Evolutionary conservation across 306 rosid species (phyloP).

Genomic region (Fragaria ananassa): DNA sequence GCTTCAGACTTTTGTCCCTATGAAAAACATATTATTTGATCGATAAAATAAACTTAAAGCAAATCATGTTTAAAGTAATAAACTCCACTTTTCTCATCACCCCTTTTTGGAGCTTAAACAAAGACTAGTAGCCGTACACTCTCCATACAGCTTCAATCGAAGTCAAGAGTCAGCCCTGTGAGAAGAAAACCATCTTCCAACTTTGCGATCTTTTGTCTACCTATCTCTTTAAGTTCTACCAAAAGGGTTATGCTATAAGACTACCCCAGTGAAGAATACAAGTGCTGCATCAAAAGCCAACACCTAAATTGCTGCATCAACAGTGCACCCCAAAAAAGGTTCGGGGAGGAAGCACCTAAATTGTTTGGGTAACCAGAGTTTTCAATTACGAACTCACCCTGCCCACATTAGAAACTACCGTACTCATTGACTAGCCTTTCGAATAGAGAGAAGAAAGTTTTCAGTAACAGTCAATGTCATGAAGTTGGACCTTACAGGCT

Average conservation of each 20-base stretch:
- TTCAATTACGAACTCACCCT: not conserved
- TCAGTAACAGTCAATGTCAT: not conserved
- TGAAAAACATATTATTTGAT: not conserved
- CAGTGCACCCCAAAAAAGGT: not conserved
- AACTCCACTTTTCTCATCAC: not conserved
- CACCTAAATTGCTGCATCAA: not conserved
- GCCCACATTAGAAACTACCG: not conserved
- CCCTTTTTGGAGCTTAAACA: not conserved
- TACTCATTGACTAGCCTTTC: not conserved
- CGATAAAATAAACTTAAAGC: not conserved
- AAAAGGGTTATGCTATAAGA: not conserved
- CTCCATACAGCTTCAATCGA: not conserved
- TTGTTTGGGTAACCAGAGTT: not conserved
- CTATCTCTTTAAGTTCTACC: not conserved
- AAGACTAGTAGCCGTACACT: not conserved
- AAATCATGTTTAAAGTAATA: not conserved
- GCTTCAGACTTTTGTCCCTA: not conserved
- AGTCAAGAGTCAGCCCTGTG: not conserved
- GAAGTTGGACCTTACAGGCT: not conserved
- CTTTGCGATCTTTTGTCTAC: not conserved
- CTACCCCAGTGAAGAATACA: not conserved
- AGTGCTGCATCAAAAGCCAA: not conserved
- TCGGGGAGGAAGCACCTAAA: not conserved
- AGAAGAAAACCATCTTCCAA: not conserved
- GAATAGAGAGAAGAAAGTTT: not conserved